Evolutionary conservation across 306 rosid species (phyloP).

Genomic region (Trifolium fragiferum): DNA sequence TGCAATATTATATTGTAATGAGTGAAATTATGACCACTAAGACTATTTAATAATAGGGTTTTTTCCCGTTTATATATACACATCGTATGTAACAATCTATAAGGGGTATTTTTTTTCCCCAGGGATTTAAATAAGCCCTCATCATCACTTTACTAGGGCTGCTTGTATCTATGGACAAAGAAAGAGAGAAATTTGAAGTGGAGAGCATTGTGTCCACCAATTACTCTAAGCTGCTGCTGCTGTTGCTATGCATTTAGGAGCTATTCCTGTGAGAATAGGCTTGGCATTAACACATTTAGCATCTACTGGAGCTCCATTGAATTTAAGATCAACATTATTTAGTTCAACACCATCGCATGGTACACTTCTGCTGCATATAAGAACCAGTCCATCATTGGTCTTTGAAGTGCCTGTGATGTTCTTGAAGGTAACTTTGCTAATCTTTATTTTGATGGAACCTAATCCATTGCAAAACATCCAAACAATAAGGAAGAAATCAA

Average conservation of each 20-base stretch:
- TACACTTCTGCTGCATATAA: slow-evolving; percentile 43
- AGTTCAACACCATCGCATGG: slow-evolving; percentile 55
- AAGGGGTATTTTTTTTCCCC: no score
- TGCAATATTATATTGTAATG: no score
- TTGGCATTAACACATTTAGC: slow-evolving; percentile 47
- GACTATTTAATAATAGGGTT: no score
- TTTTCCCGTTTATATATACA: no score
- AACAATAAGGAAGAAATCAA: background rate
- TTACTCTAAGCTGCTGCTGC: slow-evolving; percentile 3
- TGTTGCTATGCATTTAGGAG: slow-evolving; percentile 29
- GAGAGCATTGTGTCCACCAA: background rate
- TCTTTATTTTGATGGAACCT: slow-evolving; percentile 52
- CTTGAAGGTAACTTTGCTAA: slow-evolving; percentile 56
- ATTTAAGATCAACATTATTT: slow-evolving; percentile 37
- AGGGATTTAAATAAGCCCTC: background rate
- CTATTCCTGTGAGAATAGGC: slow-evolving; percentile 43
- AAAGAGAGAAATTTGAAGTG: background rate
- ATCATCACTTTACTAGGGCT: background rate
- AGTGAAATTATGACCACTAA: no score
- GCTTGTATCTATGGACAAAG: background rate
- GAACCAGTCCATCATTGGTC: slow-evolving; percentile 38
- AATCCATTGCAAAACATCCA: slow-evolving; percentile 5
- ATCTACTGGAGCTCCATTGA: slow-evolving; percentile 13
- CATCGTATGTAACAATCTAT: no score
- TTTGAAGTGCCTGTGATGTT: slow-evolving; percentile 46